These are phyloP conservation scores for Boletus sp. DNA, from an alignment of 768 basidiomycete species.

Conservation along the genomic window DNA sequence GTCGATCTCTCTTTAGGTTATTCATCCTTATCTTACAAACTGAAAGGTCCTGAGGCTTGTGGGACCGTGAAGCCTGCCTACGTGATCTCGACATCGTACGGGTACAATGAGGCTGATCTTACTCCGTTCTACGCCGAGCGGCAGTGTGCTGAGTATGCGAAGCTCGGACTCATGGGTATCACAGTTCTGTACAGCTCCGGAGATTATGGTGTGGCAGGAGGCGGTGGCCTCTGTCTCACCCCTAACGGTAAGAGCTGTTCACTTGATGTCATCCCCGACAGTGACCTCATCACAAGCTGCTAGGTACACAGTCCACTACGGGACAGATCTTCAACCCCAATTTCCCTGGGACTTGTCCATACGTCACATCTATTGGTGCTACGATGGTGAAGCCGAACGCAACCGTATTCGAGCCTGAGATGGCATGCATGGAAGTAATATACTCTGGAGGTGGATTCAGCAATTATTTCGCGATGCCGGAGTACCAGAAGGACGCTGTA, in stretches of 20 bases:
- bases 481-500: constrained; percentile 39
- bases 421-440: constrained; percentile 42
- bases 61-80: constrained; percentile 38
- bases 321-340: constrained; percentile 53
- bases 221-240: constrained; percentile 30
- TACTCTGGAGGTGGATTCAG: constrained; percentile 46
- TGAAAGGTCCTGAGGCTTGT: constrained; percentile 29
- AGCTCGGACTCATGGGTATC: constrained; percentile 39
- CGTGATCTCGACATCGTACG: constrained; percentile 47
- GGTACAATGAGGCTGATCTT: constrained; percentile 37
- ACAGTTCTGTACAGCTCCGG: constrained; percentile 36
- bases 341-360: constrained; percentile 50
- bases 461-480: constrained; percentile 41
- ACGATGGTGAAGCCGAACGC: constrained; percentile 42
- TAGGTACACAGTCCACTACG: constrained; percentile 38
- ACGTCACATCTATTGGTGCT: constrained; percentile 49
- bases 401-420: constrained; percentile 46
- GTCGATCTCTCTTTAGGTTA: background rate
- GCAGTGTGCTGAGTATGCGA: constrained; percentile 48
- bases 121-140: constrained; percentile 37
- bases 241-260: constrained; percentile 16
- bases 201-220: constrained; percentile 34
- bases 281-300: background rate
- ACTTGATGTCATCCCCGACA: background rate
- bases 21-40: background rate